Percentiles rank a stretch among this genome's conserved stretches.
Evolutionary conservation across 345 rosid genomes (phyloP).

Genomic region (Euphorbia tirucalli): DNA sequence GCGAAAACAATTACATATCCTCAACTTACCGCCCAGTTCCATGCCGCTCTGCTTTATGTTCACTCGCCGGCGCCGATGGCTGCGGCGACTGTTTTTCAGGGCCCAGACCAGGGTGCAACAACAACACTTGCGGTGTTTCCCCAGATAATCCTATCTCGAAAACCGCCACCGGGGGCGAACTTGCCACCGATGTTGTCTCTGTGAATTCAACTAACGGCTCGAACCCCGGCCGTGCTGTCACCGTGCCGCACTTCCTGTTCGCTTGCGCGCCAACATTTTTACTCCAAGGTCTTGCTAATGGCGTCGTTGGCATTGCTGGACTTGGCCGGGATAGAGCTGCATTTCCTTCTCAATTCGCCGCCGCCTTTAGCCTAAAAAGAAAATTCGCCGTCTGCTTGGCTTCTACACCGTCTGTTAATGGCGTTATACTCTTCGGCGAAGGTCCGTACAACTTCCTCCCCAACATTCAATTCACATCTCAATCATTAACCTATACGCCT

Average conservation of each 20-base stretch:
- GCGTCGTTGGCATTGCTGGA: conserved; percentile 33
- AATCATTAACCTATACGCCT: conserved; percentile 11
- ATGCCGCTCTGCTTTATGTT: conserved; percentile 63
- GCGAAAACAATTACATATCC: conserved; percentile 51
- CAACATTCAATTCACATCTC: conserved; percentile 12
- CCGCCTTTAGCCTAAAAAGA: conserved; percentile 21
- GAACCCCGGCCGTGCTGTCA: conserved; percentile 50
- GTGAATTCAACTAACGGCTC: conserved; percentile 63
- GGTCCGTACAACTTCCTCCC: conserved; percentile 31
- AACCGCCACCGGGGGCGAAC: conserved; percentile 47
- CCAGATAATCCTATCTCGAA: conserved; percentile 48
- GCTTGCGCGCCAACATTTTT: conserved; percentile 13
- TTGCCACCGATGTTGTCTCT: conserved; percentile 51
- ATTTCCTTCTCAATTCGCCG: conserved; percentile 20
- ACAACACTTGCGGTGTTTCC: conserved; percentile 49
- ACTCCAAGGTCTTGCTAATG: conserved; percentile 18
- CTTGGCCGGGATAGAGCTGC: conserved; percentile 24
- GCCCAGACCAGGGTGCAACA: conserved; percentile 67
- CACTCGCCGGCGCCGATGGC: conserved; percentile 34
- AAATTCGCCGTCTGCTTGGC: conserved; percentile 46
- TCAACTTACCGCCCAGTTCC: conserved; percentile 48
- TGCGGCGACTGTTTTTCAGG: conserved; percentile 49
- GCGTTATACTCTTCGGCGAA: conserved; percentile 25
- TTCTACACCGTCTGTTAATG: conserved; percentile 16
- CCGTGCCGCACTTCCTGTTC: conserved; percentile 33